phyloP scores from a whole-genome alignment of 1,139 yeast species.

The Pichiaceae sp. region DNA sequence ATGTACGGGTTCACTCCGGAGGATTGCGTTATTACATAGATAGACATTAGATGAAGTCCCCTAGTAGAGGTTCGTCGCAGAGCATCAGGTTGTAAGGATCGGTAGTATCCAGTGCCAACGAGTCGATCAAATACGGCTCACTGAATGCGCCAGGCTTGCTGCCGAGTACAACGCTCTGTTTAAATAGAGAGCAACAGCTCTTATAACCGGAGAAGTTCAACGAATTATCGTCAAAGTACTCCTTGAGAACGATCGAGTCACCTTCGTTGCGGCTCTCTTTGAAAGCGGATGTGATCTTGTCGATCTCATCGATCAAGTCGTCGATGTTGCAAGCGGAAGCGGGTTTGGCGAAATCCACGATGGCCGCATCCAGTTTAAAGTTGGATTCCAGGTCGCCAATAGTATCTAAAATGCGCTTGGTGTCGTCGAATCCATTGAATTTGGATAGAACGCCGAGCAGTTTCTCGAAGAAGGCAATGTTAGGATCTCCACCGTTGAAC shows the following conservation, averaged over 20 bases:
- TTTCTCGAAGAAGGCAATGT: not conserved
- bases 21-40: slow-evolving; percentile 41
- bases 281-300: slow-evolving; percentile 5
- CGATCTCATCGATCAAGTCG: slow-evolving; percentile 10
- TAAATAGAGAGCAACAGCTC: not conserved
- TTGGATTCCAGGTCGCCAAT: slow-evolving; percentile 11
- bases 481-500: not conserved
- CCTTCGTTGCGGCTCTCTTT: slow-evolving; percentile 2
- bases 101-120: not conserved
- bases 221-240: slow-evolving; percentile 1
- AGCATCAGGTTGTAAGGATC: not conserved
- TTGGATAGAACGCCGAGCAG: slow-evolving; percentile 7
- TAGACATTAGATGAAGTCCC: not conserved
- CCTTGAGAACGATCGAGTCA: not conserved
- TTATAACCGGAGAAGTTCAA: slow-evolving; percentile 4
- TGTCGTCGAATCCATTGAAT: slow-evolving; percentile 7
- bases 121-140: not conserved
- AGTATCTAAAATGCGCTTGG: slow-evolving; percentile 9
- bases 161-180: not conserved
- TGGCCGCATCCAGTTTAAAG: slow-evolving; percentile 6
- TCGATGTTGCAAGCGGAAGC: slow-evolving; percentile 5
- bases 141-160: not conserved
- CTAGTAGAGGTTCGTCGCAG: not conserved
- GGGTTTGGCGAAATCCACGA: slow-evolving; percentile 5
- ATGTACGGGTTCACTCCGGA: slow-evolving; percentile 82